These are phyloP conservation scores for Alopecurus myosuroides DNA, from an alignment of 176 grass and related monocot genomes.

Conservation along the genomic window DNA sequence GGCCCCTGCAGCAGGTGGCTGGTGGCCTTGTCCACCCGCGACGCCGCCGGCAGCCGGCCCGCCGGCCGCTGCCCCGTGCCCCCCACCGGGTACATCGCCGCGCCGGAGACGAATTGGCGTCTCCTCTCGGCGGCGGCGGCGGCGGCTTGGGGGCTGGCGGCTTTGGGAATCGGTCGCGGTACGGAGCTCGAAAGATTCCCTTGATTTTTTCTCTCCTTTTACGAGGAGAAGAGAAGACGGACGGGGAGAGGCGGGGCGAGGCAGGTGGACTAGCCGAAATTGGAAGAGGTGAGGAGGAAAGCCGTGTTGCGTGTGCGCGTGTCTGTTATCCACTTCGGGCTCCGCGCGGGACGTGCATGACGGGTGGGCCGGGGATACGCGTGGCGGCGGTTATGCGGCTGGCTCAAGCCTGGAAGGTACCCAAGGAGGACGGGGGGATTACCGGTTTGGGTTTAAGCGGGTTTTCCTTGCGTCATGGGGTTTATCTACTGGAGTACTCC, in stretches of 20 bases:
- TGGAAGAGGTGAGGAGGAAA: no score
- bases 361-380: no score
- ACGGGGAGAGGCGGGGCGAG: neutral
- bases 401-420: no score
- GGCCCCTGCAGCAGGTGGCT: slow-evolving; percentile 80
- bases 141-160: neutral
- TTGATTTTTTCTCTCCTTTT: slow-evolving; percentile 3
- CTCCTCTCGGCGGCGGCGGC: neutral
- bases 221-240: neutral
- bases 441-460: no score
- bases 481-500: no score
- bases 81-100: neutral
- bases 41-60: slow-evolving; percentile 41
- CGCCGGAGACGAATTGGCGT: neutral
- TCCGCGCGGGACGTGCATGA: no score
- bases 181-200: slow-evolving; percentile 34
- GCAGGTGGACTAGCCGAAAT: slow-evolving; percentile 15
- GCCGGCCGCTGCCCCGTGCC: slow-evolving; percentile 13
- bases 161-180: slow-evolving; percentile 16
- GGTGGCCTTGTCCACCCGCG: slow-evolving; percentile 89
- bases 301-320: no score
- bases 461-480: no score
- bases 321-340: no score
- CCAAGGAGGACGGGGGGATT: no score
- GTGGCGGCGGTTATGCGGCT: no score